These are phyloP conservation scores for Ammopiptanthus mongolicus DNA, from an alignment of 306 rosid species.

Conservation along the genomic window DNA sequence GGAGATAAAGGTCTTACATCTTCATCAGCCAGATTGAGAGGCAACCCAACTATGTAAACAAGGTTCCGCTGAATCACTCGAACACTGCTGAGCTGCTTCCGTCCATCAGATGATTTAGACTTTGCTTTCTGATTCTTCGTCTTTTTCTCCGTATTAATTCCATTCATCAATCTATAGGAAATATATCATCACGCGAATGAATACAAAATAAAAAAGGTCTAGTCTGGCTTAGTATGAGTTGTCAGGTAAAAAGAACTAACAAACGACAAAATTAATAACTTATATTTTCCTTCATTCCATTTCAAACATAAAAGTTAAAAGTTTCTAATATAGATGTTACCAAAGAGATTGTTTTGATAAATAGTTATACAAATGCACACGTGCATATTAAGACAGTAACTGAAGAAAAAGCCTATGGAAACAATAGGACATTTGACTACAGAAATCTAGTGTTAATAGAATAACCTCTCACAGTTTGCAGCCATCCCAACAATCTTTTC, in stretches of 20 bases:
- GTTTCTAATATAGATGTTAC: not conserved
- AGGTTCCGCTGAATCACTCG: slow-evolving; percentile 98
- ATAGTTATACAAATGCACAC: not conserved
- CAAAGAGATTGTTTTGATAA: not conserved
- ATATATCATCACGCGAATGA: not conserved
- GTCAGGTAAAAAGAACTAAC: not conserved
- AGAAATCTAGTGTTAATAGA: slow-evolving; percentile 14
- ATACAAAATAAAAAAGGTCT: not conserved
- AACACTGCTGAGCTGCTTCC: slow-evolving; percentile 94
- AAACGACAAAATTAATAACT: not conserved
- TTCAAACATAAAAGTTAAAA: not conserved
- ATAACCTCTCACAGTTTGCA: slow-evolving; percentile 74
- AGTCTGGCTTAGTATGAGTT: not conserved
- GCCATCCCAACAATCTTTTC: slow-evolving; percentile 95
- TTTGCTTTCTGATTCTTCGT: slow-evolving; percentile 77
- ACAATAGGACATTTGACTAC: not conserved
- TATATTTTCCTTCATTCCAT: not conserved
- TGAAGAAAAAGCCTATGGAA: not conserved
- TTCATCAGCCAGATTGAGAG: slow-evolving; percentile 66
- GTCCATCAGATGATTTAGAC: slow-evolving; percentile 77
- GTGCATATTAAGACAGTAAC: not conserved
- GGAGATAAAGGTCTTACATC: slow-evolving; percentile 50
- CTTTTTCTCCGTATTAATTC: slow-evolving; percentile 67
- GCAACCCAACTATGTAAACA: slow-evolving; percentile 89
- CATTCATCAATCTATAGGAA: slow-evolving; percentile 59